Conservation (phyloP, 75 land plant species). For the Adiantum capillusveneris region DNA sequence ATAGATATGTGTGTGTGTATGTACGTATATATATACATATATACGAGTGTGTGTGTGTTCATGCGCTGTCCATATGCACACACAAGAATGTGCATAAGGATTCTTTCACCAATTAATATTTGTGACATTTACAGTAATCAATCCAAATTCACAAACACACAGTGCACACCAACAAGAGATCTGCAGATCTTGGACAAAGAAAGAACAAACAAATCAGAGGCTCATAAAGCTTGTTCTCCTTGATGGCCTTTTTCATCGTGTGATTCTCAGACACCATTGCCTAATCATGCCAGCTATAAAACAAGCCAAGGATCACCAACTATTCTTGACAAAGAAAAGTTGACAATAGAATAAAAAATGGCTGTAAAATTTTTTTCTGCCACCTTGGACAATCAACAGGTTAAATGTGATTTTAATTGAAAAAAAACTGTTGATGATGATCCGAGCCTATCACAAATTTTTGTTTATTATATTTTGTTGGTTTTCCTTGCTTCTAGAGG, state of each 20-base stretch:
- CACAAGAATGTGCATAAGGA: background rate
- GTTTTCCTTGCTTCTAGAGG: too few relatives aligned
- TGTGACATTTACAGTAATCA: background rate
- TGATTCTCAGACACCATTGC: conserved; percentile 41
- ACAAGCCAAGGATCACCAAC: background rate
- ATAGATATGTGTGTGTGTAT: too few relatives aligned
- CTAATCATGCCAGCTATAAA: conserved; percentile 38
- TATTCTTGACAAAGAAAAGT: too few relatives aligned
- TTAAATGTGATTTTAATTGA: too few relatives aligned
- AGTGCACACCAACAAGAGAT: background rate
- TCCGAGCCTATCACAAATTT: too few relatives aligned
- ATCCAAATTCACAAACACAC: background rate
- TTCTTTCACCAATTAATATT: background rate
- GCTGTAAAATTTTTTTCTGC: too few relatives aligned
- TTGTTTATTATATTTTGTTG: too few relatives aligned
- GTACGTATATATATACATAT: too few relatives aligned
- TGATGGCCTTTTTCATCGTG: conserved; percentile 20
- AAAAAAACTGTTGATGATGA: too few relatives aligned
- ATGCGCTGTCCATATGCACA: background rate
- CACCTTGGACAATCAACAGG: too few relatives aligned
- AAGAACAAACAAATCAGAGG: conserved; percentile 12
- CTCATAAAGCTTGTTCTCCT: conserved; percentile 24
- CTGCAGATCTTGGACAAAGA: background rate
- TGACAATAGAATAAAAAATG: too few relatives aligned
- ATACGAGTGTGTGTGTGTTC: too few relatives aligned